These are phyloP conservation scores for Exophiala bonariae DNA, from an alignment of 2,329 filamentous ascomycete species.

Conservation along the genomic window DNA sequence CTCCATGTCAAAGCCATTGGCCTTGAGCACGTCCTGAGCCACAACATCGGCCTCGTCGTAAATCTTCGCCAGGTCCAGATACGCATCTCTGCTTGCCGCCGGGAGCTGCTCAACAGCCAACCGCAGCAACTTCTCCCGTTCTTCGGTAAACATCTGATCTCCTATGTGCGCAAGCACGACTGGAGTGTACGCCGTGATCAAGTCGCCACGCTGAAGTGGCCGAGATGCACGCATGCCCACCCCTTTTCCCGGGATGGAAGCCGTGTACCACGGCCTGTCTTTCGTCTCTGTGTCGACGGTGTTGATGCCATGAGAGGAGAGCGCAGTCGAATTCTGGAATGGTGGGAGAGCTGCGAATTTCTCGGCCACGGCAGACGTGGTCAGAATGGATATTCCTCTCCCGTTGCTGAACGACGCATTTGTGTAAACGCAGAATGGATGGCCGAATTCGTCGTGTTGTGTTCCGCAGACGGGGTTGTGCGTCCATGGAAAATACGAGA, in stretches of 20 bases:
- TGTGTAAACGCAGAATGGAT: constrained; percentile 20
- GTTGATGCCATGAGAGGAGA: constrained; percentile 14
- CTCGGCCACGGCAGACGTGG: constrained; percentile 17
- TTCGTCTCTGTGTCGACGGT: neutral
- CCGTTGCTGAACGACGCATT: constrained; percentile 19
- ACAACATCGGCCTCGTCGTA: constrained; percentile 16
- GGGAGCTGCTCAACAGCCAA: constrained; percentile 20
- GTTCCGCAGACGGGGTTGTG: constrained; percentile 18
- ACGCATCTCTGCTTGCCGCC: constrained; percentile 6
- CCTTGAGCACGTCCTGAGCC: constrained; percentile 24
- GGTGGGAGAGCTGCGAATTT: constrained; percentile 11
- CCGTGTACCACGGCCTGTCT: constrained; percentile 12
- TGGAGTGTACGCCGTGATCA: constrained; percentile 19
- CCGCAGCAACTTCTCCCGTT: constrained; percentile 18
- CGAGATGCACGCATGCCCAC: constrained; percentile 18
- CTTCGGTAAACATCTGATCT: constrained; percentile 10
- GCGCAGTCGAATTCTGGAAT: constrained; percentile 14
- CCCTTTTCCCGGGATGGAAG: constrained; percentile 14
- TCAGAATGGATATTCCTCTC: constrained; percentile 24
- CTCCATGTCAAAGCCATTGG: constrained; percentile 24
- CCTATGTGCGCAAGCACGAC: constrained; percentile 21
- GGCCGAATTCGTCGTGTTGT: constrained; percentile 8
- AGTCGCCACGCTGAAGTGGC: constrained; percentile 15
- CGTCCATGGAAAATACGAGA: constrained; percentile 8
- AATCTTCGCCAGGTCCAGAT: constrained; percentile 18